phyloP scores from a whole-genome alignment of 2,329 filamentous ascomycete genomes.

The Aspergillus brasiliensis region DNA sequence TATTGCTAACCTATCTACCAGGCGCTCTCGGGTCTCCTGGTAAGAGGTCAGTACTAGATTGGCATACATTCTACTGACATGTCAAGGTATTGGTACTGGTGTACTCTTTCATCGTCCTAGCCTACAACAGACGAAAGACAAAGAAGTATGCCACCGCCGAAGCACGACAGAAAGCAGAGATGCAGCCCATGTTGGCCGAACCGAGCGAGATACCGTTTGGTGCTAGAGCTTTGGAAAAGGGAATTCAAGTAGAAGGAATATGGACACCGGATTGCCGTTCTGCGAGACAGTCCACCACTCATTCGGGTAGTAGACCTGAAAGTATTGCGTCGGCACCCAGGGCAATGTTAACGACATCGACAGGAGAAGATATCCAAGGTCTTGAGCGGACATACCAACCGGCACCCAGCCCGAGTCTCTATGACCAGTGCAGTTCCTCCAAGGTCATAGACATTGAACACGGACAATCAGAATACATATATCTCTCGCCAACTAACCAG shows the following conservation, averaged over 20 bases:
- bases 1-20: conserved; percentile 40
- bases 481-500: background rate
- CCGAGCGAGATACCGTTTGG: conserved; percentile 77
- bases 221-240: conserved; percentile 78
- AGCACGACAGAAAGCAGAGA: conserved; percentile 63
- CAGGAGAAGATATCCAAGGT: conserved; percentile 5
- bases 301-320: conserved; percentile 21
- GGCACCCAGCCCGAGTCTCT: background rate
- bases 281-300: conserved; percentile 26
- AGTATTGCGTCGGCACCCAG: conserved; percentile 5
- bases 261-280: conserved; percentile 64
- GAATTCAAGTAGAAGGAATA: conserved; percentile 82
- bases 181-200: conserved; percentile 56
- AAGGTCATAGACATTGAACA: conserved; percentile 1
- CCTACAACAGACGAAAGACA: conserved; percentile 57
- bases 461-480: background rate
- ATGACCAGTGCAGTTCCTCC: conserved; percentile 4
- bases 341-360: background rate
- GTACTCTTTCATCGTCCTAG: conserved; percentile 67
- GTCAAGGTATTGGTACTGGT: conserved; percentile 64
- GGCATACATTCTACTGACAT: conserved; percentile 27
- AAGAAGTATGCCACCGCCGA: conserved; percentile 66
- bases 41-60: conserved; percentile 32
- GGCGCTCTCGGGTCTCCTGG: conserved; percentile 73
- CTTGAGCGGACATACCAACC: conserved; percentile 7